Evolutionary conservation across 495 filamentous ascomycete species (phyloP), one percentile per base, ranked within the genome.

Genomic region (Trichocladium uniseriatum): DNA sequence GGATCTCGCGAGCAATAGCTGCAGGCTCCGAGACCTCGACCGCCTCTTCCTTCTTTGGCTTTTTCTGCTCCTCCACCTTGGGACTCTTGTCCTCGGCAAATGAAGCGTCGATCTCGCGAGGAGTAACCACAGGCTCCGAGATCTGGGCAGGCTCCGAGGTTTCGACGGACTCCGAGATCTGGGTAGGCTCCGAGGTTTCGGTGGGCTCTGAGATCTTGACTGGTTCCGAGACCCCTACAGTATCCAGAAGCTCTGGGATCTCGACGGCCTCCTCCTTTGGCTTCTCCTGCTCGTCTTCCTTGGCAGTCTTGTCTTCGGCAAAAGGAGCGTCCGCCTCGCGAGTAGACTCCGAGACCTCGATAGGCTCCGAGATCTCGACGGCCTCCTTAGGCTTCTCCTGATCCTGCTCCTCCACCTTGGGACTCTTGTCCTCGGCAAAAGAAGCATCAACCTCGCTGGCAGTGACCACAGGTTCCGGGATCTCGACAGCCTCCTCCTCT

Each of bases 401-500:
- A 4, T 6, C 38, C 38, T 21, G 14, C 4, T 41, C 19, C 18
- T 41, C 19, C 15, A 18, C 6, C 22, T 20, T 6, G 20, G 7
- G 15, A 31, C 13, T 18, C 5, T 40, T 38, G 16, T 18, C 45
- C 14, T 39, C 38, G 14, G 15, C 38, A 34, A 40, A 14, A 1
- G 21, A 3, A 1, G 16, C 45, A 10, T 4, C 43, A 13, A 51
- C 39, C 15, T 56, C 57, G 27, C 45, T 43, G 3, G 54, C 57
- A 13, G 48, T 45, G n/a, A 49, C 40, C 9, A 51, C 34, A 1
- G 47, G 48, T 35, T 48, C 51, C n/a, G 43, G 10, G 8, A 40
- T 32, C 42, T 50, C 50, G 11, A n/a, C 16, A 5, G 10, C 28
- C 5, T 54, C 55, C 21, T 47, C 48, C 19, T 66, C 47, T 51